These are phyloP conservation scores for Penicillium lividum DNA, from an alignment of 495 filamentous ascomycete genomes.

Conservation along the genomic window DNA sequence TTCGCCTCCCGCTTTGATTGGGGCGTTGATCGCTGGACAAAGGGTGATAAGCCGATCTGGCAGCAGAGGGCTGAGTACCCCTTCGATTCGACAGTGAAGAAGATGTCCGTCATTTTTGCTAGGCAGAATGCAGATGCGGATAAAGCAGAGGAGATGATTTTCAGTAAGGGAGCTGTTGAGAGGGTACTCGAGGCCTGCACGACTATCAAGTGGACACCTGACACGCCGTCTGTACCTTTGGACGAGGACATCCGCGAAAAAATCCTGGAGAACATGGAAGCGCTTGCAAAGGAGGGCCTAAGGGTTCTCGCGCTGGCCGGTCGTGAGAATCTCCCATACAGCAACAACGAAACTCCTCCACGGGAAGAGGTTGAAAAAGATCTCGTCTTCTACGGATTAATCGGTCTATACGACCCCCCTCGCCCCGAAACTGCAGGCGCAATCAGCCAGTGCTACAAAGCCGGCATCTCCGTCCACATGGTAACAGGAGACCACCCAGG, in stretches of 20 bases:
- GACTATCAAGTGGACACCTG: slow-evolving; percentile 45
- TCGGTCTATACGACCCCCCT: slow-evolving; percentile 75
- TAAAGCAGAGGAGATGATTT: slow-evolving; percentile 46
- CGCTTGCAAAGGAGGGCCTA: slow-evolving; percentile 62
- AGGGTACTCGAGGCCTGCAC: slow-evolving; percentile 71
- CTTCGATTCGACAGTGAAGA: slow-evolving; percentile 69
- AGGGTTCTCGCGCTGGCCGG: slow-evolving; percentile 65
- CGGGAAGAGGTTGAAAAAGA: slow-evolving; percentile 60
- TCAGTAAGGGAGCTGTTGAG: slow-evolving; percentile 82
- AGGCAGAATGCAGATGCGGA: slow-evolving; percentile 28
- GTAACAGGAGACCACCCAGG: slow-evolving; percentile 68
- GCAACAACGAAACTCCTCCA: slow-evolving; percentile 43
- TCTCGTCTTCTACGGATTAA: slow-evolving; percentile 64
- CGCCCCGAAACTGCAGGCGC: slow-evolving; percentile 54
- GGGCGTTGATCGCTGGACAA: slow-evolving; percentile 53
- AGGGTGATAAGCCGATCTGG: slow-evolving; percentile 56
- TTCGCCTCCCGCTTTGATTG: slow-evolving; percentile 64
- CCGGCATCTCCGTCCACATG: slow-evolving; percentile 77
- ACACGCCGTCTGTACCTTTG: slow-evolving; percentile 37
- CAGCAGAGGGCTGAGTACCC: slow-evolving; percentile 60
- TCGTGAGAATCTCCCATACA: slow-evolving; percentile 32
- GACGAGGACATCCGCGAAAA: slow-evolving; percentile 43
- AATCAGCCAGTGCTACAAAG: slow-evolving; percentile 60
- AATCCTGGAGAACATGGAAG: slow-evolving; percentile 65
- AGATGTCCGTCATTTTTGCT: slow-evolving; percentile 65